Conservation (phyloP, 176 grass and related monocot genomes). For the Hordeum vulgare region DNA sequence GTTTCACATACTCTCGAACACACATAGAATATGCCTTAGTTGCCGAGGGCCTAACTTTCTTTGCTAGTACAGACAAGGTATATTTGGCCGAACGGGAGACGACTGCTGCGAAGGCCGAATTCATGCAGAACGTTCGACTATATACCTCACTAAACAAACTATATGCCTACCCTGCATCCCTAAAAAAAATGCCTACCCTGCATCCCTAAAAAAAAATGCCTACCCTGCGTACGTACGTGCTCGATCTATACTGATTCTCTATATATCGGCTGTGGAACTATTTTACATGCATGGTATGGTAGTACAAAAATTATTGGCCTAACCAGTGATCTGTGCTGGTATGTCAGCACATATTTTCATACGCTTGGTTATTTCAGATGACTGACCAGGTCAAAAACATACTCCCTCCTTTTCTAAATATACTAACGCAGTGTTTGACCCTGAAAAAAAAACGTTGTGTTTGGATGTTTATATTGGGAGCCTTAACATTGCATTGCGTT, state of each 20-base stretch:
- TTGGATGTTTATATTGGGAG: no score
- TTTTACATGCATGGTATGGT: not conserved
- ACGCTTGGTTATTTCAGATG: not conserved
- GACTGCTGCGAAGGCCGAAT: not conserved
- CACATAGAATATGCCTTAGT: constrained; percentile 1
- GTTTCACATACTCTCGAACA: not conserved
- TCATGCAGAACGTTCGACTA: not conserved
- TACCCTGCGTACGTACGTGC: not conserved
- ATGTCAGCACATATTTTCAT: not conserved
- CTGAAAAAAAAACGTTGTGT: no score
- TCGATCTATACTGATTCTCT: not conserved
- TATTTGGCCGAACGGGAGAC: constrained; percentile 31
- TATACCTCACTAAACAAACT: constrained; percentile 7
- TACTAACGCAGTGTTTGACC: no score
- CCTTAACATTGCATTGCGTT: no score
- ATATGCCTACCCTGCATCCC: not conserved
- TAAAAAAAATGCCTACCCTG: not conserved
- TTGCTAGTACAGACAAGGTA: constrained; percentile 13
- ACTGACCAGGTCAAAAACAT: not conserved
- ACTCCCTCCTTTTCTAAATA: no score
- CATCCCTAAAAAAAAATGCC: not conserved
- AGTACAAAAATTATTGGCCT: constrained; percentile 24
- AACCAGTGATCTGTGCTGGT: constrained; percentile 10
- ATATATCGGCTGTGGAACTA: constrained; percentile 1
- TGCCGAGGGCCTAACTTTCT: constrained; percentile 38